Conservation (phyloP, 2,329 filamentous ascomycete species). For the Fonsecaea pedrosoi region DNA sequence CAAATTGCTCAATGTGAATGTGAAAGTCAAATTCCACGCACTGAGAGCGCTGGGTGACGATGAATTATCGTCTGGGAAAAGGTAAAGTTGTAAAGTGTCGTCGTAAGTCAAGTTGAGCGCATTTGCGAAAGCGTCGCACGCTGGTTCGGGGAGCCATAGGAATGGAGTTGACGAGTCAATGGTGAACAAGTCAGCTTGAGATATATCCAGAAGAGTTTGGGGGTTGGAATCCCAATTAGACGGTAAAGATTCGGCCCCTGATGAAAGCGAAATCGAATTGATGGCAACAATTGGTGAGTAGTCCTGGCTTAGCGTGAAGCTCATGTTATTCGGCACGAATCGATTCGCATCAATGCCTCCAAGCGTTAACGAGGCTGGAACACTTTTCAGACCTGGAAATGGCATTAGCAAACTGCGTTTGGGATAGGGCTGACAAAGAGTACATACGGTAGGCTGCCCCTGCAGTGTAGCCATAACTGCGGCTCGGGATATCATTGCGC, state of each 20-base stretch:
- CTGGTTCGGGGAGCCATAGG: conserved; percentile 48
- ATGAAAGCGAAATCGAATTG: conserved; percentile 41
- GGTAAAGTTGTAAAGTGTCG: conserved; percentile 46
- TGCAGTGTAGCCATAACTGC: conserved; percentile 47
- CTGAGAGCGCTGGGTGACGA: conserved; percentile 41
- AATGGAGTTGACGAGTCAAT: conserved; percentile 52
- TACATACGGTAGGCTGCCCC: conserved; percentile 44
- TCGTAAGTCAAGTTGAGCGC: conserved; percentile 48
- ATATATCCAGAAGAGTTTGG: conserved; percentile 35
- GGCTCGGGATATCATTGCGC: conserved; percentile 41
- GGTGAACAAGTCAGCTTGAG: conserved; percentile 40
- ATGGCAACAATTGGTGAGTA: conserved; percentile 45
- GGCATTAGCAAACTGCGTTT: conserved; percentile 16
- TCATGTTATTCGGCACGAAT: conserved; percentile 41
- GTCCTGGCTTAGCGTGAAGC: conserved; percentile 43
- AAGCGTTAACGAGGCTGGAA: conserved; percentile 44
- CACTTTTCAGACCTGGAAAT: conserved; percentile 41
- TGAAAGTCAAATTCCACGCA: conserved; percentile 45
- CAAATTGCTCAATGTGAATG: conserved; percentile 46
- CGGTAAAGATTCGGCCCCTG: conserved; percentile 28
- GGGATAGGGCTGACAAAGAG: not conserved
- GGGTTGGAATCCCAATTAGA: conserved; percentile 39
- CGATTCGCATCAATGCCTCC: conserved; percentile 46
- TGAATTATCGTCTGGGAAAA: conserved; percentile 37
- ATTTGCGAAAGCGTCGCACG: conserved; percentile 48